These are phyloP conservation scores for Phytophthora uliginosa DNA, from an alignment of 352 stramenopile genomes.

Conservation along the genomic window DNA sequence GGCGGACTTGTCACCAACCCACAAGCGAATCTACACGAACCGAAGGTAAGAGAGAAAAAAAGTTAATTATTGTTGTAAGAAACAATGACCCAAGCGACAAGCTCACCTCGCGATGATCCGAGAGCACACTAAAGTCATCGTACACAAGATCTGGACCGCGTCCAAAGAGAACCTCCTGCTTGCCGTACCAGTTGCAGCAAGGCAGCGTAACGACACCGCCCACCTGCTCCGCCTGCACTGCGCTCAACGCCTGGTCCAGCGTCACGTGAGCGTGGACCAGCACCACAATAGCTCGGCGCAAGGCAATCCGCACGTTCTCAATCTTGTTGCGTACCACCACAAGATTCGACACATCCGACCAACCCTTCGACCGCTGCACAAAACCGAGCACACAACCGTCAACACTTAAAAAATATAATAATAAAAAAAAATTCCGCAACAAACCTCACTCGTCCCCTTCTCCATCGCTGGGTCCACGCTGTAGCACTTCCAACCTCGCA, in stretches of 20 bases:
- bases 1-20: constrained; percentile 27
- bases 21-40: constrained; percentile 58
- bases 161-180: constrained; percentile 70
- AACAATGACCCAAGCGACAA: neutral
- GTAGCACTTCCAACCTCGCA: constrained; percentile 82
- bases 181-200: constrained; percentile 88
- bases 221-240: constrained; percentile 68
- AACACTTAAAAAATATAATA: neutral
- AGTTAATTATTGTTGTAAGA: neutral
- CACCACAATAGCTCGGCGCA: constrained; percentile 71
- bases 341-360: constrained; percentile 69
- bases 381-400: constrained; percentile 7
- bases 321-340: constrained; percentile 88
- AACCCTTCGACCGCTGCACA: constrained; percentile 52
- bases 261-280: constrained; percentile 88
- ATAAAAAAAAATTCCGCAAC: neutral
- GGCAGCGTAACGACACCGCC: constrained; percentile 78
- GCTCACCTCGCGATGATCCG: constrained; percentile 76
- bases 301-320: constrained; percentile 77
- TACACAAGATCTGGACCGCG: constrained; percentile 75
- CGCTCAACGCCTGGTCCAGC: constrained; percentile 72
- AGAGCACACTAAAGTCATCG: constrained; percentile 87
- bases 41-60: neutral
- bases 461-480: constrained; percentile 87
- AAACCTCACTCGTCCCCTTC: constrained; percentile 53